Evolutionary conservation across 179 eudicot genomes (phyloP), one percentile per base, ranked within the genome.

Genomic region (Pouteria campechiana): DNA sequence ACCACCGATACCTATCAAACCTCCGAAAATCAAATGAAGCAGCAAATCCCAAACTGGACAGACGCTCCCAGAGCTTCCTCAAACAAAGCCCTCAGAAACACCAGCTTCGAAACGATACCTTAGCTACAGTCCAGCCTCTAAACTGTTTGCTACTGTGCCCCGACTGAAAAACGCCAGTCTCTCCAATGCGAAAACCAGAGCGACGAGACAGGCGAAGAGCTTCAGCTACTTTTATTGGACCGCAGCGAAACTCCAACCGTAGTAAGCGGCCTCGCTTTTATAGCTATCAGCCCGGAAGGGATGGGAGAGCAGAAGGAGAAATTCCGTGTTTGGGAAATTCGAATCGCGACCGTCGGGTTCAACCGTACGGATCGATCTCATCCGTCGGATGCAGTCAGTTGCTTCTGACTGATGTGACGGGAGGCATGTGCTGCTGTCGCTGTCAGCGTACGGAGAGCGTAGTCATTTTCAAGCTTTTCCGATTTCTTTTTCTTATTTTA

Each of bases 391-490:
- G 50, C 32, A n/a, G n/a, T n/a, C n/a, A n/a, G n/a, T n/a, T 55
- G 32, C 35, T 49, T 53, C 53, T 40, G 54, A 47, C 50, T 61
- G 94, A 76, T 59, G 54, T 74, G 89, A 83, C 86, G 79, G 79
- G 46, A 68, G 34, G 90, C 96, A 87, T 83, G 86, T 87, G 94
- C 83, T 79, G 81, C 96, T 90, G 96, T 87, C 90, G 56, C 78
- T 79, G 83, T 87, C 96, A 79, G 78, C 67, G 75, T 76, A 76
- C 79, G 78, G 73, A 64, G 30, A 27, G 30, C 30, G 30, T 9
- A 4, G 30, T 27, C 30, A 27, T 4, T 4, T 27, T 27, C 30
- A 27, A 4, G 30, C 30, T 27, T 27, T 27, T 27, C 30, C 30
- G 9, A 27, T 27, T 27, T 27, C 9, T 27, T 9, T 27, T 27